A percentile compares a stretch with the other conserved stretches of the same genome.
These are phyloP conservation scores for Bondarzewia mesenterica DNA, from an alignment of 1,284 basidiomycete genomes.

Conservation along the genomic window DNA sequence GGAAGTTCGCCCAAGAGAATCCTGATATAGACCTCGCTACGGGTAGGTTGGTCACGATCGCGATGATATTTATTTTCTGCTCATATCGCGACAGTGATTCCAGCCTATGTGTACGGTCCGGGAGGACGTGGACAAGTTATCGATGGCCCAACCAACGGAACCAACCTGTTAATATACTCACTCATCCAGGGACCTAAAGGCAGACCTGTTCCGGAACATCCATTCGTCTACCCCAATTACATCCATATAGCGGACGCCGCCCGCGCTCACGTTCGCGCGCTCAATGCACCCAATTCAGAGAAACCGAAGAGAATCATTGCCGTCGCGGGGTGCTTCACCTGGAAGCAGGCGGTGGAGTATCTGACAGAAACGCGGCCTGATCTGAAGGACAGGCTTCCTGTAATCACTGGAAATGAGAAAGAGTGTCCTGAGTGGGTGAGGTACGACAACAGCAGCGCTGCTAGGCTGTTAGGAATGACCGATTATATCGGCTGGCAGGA, in stretches of 20 bases:
- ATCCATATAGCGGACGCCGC: constrained; percentile 4
- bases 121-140: neutral
- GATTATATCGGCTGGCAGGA: constrained; percentile 18
- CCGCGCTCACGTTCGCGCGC: constrained; percentile 3
- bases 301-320: neutral
- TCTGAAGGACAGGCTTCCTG: constrained; percentile 3
- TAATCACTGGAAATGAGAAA: neutral
- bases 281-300: neutral
- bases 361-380: neutral
- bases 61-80: neutral
- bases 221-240: neutral
- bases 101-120: neutral
- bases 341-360: constrained; percentile 1
- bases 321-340: neutral
- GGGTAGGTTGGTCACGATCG: neutral
- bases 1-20: constrained; percentile 16
- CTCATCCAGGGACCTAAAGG: constrained; percentile 3
- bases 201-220: neutral
- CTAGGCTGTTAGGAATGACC: constrained; percentile 2
- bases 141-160: neutral
- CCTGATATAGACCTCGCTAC: constrained; percentile 15
- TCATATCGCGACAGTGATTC: neutral
- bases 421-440: neutral
- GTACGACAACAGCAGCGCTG: constrained; percentile 1
- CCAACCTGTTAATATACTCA: neutral